These are phyloP conservation scores for Trichosporon coremiiforme DNA, from an alignment of 1,284 basidiomycete genomes.

Conservation along the genomic window DNA sequence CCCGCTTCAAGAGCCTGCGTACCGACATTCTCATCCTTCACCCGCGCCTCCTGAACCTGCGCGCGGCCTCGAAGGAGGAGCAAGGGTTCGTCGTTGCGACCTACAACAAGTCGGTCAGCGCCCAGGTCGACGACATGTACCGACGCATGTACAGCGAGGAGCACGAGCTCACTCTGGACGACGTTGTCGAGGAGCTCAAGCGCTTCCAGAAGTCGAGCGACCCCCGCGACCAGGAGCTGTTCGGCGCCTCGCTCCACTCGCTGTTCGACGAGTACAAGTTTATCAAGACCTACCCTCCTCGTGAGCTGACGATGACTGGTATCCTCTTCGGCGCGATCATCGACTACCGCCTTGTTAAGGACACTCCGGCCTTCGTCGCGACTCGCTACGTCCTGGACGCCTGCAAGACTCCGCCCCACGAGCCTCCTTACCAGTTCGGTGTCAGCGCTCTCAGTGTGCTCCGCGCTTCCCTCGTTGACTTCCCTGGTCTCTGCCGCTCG, in stretches of 20 bases:
- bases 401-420: conserved; percentile 75
- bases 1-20: conserved; percentile 87
- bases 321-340: conserved; percentile 96
- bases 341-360: conserved; percentile 89
- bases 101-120: conserved; percentile 85
- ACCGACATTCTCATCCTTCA: conserved; percentile 94
- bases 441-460: conserved; percentile 87
- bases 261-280: conserved; percentile 99
- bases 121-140: conserved; percentile 93
- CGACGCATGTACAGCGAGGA: conserved; percentile 95
- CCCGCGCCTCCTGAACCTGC: conserved; percentile 94
- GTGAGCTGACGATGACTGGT: conserved; percentile 94
- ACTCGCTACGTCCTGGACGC: conserved; percentile 97
- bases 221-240: conserved; percentile 87
- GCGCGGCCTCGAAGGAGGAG: conserved; percentile 82
- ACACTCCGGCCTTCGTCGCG: conserved; percentile 93
- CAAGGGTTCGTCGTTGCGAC: conserved; percentile 88
- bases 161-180: conserved; percentile 82
- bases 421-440: conserved; percentile 95
- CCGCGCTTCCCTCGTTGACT: conserved; percentile 84
- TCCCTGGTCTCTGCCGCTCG: conserved; percentile 90
- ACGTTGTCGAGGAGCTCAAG: conserved; percentile 85
- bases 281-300: conserved; percentile 94
- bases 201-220: conserved; percentile 81
- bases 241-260: conserved; percentile 98